These are phyloP conservation scores for Sophora flavescens DNA, from an alignment of 306 rosid species.

Conservation along the genomic window DNA sequence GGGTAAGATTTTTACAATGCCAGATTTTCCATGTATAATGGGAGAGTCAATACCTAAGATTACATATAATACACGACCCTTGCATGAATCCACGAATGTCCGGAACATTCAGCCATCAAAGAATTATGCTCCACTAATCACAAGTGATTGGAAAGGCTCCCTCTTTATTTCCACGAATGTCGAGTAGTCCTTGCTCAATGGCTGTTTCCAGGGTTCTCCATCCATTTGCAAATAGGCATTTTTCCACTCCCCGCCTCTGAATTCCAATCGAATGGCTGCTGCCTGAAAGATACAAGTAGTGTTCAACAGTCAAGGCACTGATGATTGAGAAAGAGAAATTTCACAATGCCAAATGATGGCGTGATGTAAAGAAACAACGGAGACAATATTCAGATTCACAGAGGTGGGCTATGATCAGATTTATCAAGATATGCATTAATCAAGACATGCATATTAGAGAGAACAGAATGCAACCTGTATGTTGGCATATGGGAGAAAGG, in stretches of 20 bases:
- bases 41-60: constrained; percentile 17
- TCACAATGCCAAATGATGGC: constrained; percentile 26
- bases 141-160: constrained; percentile 79
- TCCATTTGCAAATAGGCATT: constrained; percentile 90
- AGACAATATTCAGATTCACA: constrained; percentile 25
- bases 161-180: constrained; percentile 89
- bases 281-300: constrained; percentile 65
- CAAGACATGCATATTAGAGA: constrained; percentile 12
- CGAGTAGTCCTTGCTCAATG: constrained; percentile 68
- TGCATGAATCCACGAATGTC: constrained; percentile 36
- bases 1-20: constrained; percentile 13
- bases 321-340: constrained; percentile 31
- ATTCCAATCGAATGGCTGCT: constrained; percentile 85
- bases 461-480: constrained; percentile 9
- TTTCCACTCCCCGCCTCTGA: constrained; percentile 95
- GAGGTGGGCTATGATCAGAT: constrained; percentile 5
- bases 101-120: constrained; percentile 22
- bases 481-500: not conserved
- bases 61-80: constrained; percentile 44
- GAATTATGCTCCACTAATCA: constrained; percentile 73
- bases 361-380: constrained; percentile 1
- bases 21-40: constrained; percentile 30
- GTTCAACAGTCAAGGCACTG: constrained; percentile 13
- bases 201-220: constrained; percentile 99
- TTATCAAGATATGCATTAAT: not conserved